Conservation (phyloP, 192 early-diverging fungal species). For the Chytriomyces hyalinus region DNA sequence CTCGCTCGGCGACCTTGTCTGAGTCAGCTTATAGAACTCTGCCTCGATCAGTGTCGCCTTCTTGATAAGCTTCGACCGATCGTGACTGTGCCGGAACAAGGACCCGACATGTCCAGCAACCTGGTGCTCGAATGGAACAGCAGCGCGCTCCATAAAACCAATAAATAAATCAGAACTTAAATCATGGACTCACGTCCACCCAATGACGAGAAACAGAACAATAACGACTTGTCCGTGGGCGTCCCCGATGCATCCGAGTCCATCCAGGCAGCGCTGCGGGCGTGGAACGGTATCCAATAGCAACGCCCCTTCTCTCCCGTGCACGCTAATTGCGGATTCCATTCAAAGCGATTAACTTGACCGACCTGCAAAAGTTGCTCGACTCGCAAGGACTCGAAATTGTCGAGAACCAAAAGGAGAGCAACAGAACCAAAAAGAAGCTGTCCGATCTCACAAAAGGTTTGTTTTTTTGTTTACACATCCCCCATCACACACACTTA, state of each 20-base stretch:
- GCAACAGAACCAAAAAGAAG: constrained; percentile 74
- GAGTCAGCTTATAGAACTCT: constrained; percentile 74
- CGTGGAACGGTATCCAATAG: constrained; percentile 6
- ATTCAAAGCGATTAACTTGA: constrained; percentile 67
- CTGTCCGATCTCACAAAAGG: constrained; percentile 89
- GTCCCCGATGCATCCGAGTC: no score
- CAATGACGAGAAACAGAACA: no score
- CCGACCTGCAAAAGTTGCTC: constrained; percentile 69
- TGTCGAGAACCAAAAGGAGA: constrained; percentile 84
- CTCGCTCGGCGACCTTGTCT: constrained; percentile 32
- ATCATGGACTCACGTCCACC: no score
- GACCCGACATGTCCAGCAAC: constrained; percentile 81
- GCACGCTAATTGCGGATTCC: neutral
- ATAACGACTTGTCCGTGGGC: no score
- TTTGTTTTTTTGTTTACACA: constrained; percentile 31
- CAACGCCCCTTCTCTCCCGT: neutral
- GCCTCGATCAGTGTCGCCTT: constrained; percentile 67
- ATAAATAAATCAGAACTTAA: neutral
- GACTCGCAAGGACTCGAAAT: constrained; percentile 79
- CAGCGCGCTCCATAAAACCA: neutral
- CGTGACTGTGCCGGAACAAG: constrained; percentile 63
- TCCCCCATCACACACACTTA: neutral
- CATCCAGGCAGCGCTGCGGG: constrained; percentile 16
- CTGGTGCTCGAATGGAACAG: constrained; percentile 52
- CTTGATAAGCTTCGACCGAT: constrained; percentile 70